A percentile compares a stretch with the other conserved stretches of the same genome.
These are phyloP conservation scores for Kalaharituber pfeilii DNA, from an alignment of 2,329 filamentous ascomycete species.

Conservation along the genomic window DNA sequence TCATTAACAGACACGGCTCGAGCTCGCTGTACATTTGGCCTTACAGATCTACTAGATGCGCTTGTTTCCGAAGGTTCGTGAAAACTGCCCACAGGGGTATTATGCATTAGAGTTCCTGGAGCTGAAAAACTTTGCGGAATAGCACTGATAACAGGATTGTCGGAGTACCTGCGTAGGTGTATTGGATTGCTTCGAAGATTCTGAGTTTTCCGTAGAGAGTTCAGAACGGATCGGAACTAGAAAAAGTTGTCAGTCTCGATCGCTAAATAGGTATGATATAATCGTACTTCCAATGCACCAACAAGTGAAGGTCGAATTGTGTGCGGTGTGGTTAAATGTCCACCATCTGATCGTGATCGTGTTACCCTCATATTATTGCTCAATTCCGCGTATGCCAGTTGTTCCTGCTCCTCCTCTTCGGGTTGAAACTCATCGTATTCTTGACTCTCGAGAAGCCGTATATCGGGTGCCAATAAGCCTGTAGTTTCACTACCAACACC, in stretches of 20 bases:
- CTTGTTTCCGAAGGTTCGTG: background rate
- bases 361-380: constrained; percentile 83
- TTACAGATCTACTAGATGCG: too few species aligned
- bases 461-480: constrained; percentile 47
- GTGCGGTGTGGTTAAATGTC: constrained; percentile 44
- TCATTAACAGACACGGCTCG: constrained; percentile 45
- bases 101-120: constrained; percentile 12
- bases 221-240: constrained; percentile 65
- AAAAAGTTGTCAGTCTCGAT: background rate
- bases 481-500: constrained; percentile 20
- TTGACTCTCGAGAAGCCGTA: constrained; percentile 42
- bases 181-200: constrained; percentile 57
- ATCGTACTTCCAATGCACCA: constrained; percentile 53
- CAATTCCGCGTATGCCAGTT: constrained; percentile 61
- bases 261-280: background rate
- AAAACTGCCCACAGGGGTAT: background rate
- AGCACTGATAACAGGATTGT: constrained; percentile 32
- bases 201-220: constrained; percentile 67
- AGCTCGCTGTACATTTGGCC: constrained; percentile 21
- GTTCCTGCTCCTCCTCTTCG: constrained; percentile 34
- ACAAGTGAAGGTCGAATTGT: constrained; percentile 81
- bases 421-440: constrained; percentile 40
- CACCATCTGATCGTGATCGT: constrained; percentile 45
- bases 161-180: constrained; percentile 50
- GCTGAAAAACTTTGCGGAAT: constrained; percentile 7